Percentiles rank a stretch among this genome's conserved stretches.
phyloP scores from a whole-genome alignment of 768 basidiomycete species.

The Psilocybe sp. region DNA sequence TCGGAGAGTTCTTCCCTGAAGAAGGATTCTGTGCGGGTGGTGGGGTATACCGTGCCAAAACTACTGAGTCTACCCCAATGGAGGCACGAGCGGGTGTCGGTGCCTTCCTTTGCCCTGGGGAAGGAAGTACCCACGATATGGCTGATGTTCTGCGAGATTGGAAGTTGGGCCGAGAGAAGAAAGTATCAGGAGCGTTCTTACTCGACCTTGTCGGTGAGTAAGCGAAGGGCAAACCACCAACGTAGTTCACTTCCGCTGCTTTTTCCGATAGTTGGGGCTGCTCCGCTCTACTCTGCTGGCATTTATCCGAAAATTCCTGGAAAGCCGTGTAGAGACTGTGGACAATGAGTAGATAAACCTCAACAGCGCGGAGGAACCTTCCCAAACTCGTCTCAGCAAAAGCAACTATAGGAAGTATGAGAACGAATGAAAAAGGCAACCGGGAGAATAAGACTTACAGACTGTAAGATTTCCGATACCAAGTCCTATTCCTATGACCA shows the following conservation, averaged over 20 bases:
- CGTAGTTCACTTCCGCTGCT: neutral
- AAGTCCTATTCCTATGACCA: conserved; percentile 50
- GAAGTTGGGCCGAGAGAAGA: too few species aligned
- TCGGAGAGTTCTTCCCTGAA: too few species aligned
- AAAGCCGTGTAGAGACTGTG: conserved; percentile 47
- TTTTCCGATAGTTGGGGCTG: neutral
- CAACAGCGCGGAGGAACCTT: conserved; percentile 62
- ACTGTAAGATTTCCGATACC: conserved; percentile 53
- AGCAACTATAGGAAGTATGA: conserved; percentile 38
- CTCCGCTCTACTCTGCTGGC: too few species aligned
- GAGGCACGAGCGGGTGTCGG: too few species aligned
- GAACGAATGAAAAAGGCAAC: conserved; percentile 1
- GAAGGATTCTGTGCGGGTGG: too few species aligned
- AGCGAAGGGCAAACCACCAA: neutral
- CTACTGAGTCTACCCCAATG: too few species aligned
- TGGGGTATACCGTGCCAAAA: too few species aligned
- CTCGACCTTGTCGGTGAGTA: neutral
- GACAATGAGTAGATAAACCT: conserved; percentile 61
- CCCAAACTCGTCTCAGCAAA: conserved; percentile 71
- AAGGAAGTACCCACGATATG: too few species aligned
- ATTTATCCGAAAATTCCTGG: neutral
- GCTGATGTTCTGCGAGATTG: too few species aligned
- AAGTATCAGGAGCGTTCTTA: too few species aligned
- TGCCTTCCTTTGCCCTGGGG: too few species aligned
- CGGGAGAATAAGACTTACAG: conserved; percentile 43